phyloP scores from a whole-genome alignment of 1,284 basidiomycete species.

The Paramarasmius palmivorus region DNA sequence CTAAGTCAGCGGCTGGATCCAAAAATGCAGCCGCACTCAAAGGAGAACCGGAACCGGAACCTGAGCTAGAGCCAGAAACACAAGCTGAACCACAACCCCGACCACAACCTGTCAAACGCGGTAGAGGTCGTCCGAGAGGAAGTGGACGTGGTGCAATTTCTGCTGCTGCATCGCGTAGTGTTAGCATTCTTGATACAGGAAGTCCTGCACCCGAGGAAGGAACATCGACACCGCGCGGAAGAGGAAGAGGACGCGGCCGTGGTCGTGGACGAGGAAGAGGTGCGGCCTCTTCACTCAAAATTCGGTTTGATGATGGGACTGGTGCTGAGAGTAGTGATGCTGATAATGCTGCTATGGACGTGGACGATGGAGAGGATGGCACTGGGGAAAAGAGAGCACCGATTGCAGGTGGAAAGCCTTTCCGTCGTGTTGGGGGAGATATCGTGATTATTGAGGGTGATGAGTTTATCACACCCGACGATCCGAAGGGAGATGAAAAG shows the following conservation, averaged over 20 bases:
- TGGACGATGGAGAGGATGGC: slow-evolving; percentile 47
- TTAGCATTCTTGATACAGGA: neutral
- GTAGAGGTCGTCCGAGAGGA: slow-evolving; percentile 25
- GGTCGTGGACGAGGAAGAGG: too few species aligned
- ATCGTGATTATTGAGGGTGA: slow-evolving; percentile 84
- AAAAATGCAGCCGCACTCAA: too few species aligned
- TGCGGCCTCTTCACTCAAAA: slow-evolving; percentile 37
- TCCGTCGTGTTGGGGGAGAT: slow-evolving; percentile 74
- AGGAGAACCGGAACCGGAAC: slow-evolving; percentile 5
- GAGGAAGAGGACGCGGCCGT: slow-evolving; percentile 40
- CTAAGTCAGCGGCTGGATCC: too few species aligned
- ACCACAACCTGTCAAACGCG: slow-evolving; percentile 23
- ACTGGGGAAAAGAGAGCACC: slow-evolving; percentile 47
- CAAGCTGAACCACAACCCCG: neutral
- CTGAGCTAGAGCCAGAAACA: neutral
- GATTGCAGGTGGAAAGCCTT: slow-evolving; percentile 63
- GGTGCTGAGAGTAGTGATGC: slow-evolving; percentile 42
- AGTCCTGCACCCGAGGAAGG: slow-evolving; percentile 15
- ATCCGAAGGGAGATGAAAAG: slow-evolving; percentile 89
- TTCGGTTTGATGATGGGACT: slow-evolving; percentile 45
- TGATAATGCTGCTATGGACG: slow-evolving; percentile 35
- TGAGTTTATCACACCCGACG: slow-evolving; percentile 83
- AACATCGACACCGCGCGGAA: slow-evolving; percentile 28
- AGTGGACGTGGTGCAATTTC: slow-evolving; percentile 25
- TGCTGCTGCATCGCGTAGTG: slow-evolving; percentile 4